These are phyloP conservation scores for Pestalotiopsis sp. DNA, from an alignment of 2,329 filamentous ascomycete species.

Conservation along the genomic window DNA sequence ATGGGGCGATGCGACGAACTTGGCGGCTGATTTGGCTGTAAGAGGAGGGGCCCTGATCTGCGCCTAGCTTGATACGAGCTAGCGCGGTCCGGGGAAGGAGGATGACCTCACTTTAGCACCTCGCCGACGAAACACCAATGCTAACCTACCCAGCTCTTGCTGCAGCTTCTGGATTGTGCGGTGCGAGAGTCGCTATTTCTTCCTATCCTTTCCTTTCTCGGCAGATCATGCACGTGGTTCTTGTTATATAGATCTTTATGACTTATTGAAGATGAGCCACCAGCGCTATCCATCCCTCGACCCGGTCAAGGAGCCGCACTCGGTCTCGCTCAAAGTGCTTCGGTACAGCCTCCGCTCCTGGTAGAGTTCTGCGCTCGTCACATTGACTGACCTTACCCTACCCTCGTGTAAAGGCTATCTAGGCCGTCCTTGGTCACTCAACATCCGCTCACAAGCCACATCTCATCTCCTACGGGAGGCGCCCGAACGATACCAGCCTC, in stretches of 20 bases:
- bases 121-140: not conserved
- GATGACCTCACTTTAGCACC: not conserved
- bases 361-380: not conserved
- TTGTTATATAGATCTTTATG: not conserved
- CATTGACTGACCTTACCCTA: conserved; percentile 15
- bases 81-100: not conserved
- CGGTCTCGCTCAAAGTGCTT: conserved; percentile 76
- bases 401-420: conserved; percentile 66
- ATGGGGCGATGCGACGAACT: not conserved
- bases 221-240: not conserved
- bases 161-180: not conserved
- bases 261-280: conserved; percentile 53
- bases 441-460: conserved; percentile 58
- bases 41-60: not conserved
- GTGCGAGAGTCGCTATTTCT: not conserved
- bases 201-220: not conserved
- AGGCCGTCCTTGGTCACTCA: conserved; percentile 76
- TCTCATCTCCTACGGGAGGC: conserved; percentile 46
- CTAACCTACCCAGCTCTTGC: not conserved
- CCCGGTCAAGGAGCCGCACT: conserved; percentile 72
- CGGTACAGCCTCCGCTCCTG: conserved; percentile 46
- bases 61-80: not conserved
- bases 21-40: not conserved
- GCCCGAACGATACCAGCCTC: conserved; percentile 58
- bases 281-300: conserved; percentile 60